Base-by-base conservation (phyloP, 2,329 filamentous ascomycete species). In the Fusarium nelsonii region DNA sequence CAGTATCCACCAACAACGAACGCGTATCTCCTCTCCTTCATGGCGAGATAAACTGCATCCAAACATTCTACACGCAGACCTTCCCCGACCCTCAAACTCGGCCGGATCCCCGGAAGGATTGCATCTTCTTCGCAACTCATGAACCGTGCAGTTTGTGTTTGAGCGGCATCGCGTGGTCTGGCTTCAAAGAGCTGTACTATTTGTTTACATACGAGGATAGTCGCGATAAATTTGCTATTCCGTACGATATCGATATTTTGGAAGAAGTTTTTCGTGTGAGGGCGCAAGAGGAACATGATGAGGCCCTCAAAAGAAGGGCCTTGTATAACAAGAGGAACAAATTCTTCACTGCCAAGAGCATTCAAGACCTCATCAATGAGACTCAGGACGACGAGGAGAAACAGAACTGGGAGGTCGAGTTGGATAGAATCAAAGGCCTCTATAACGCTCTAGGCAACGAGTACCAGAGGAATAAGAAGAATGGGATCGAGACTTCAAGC, bases 21-120 rank as follows among this genome's bases (percentile, higher is more conserved):
- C 80, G 80, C 12, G 74, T 74, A 1, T 88, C 86, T 6, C 86
- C 86, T 3, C 80, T 88, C 6, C 80, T 88, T 10, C 86, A 88
- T 74, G 86, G 86, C 63, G 86, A 88, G 69, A 87, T 88, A 75
- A 86, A 87, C 75, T 88, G 86, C 79, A 87, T 88, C 75, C 85
- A 87, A 70, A 77, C 83, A 33, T 88, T 88, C 78, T 88, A 86
- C 76, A 80, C 80, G 0, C 73, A 73, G 2, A 71, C 72, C 20
- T 77, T 78, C 62, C 74, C 80, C 14, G 65, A 76, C 46, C 71
- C 82, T 4, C 61, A 74, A 36, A 70, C 77, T 12, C 79, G 83
- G 1, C 82, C 83, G 0, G 75, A 75, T 37, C 78, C 82, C 3
- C 64, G 70, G 6, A 75, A 77, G 10, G 84, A 85, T 70, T 88